These are phyloP conservation scores for Colletotrichum neosansevieriae DNA, from an alignment of 2,329 filamentous ascomycete genomes.

Conservation along the genomic window DNA sequence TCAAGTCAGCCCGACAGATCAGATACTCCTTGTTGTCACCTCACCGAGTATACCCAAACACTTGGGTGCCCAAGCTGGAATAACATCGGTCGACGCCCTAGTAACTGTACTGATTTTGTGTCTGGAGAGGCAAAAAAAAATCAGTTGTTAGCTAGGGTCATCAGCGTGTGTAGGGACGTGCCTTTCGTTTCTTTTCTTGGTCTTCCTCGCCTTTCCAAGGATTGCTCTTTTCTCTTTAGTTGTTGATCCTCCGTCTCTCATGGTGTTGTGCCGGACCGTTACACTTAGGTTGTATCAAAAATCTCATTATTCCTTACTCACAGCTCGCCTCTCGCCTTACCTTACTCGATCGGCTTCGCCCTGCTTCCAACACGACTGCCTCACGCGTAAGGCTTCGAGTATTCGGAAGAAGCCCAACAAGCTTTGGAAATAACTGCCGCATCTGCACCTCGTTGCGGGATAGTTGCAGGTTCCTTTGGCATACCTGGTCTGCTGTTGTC, in stretches of 20 bases:
- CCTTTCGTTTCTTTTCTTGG: constrained; percentile 34
- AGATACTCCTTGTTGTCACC: constrained; percentile 24
- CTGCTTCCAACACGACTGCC: background rate
- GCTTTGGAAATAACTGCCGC: constrained; percentile 19
- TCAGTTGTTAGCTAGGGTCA: constrained; percentile 10
- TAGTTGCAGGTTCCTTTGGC: constrained; percentile 5
- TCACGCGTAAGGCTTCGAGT: constrained; percentile 10
- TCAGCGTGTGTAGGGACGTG: constrained; percentile 24
- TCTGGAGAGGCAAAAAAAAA: constrained; percentile 22
- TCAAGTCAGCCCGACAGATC: constrained; percentile 9
- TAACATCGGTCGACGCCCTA: constrained; percentile 3
- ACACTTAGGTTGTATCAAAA: constrained; percentile 25
- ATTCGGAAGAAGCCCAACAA: background rate
- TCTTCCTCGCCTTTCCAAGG: constrained; percentile 5
- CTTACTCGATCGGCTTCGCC: background rate
- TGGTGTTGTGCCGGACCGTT: background rate
- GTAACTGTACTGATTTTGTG: background rate
- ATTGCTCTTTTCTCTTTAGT: constrained; percentile 17
- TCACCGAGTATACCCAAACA: constrained; percentile 15
- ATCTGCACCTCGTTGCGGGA: constrained; percentile 17
- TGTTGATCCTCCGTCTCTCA: constrained; percentile 5
- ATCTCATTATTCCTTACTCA: constrained; percentile 22
- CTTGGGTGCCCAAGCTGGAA: constrained; percentile 21
- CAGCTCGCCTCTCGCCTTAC: constrained; percentile 12
- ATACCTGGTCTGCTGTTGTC: constrained; percentile 1